Conservation (phyloP, 345 rosid genomes). For the Bruguiera parviflora region DNA sequence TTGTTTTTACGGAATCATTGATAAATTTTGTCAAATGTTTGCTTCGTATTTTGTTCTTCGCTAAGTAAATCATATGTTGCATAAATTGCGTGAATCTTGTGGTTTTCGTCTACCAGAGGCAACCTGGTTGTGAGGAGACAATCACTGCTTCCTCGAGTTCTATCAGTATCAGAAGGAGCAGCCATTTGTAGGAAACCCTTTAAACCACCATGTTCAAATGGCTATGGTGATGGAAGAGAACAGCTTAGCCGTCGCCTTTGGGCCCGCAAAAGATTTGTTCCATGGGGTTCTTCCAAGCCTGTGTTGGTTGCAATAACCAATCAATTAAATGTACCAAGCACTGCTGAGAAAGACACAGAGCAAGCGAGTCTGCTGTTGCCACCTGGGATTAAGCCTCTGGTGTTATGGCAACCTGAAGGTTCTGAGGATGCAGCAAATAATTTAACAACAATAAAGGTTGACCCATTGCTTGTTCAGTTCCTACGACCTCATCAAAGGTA, state of each 20-base stretch:
- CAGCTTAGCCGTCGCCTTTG: slow-evolving; percentile 77
- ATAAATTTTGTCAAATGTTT: too few relatives aligned
- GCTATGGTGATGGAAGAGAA: slow-evolving; percentile 49
- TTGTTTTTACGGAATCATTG: too few relatives aligned
- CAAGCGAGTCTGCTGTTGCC: slow-evolving; percentile 66
- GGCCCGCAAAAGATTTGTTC: slow-evolving; percentile 88
- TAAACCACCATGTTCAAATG: slow-evolving; percentile 73
- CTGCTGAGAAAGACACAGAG: slow-evolving; percentile 34
- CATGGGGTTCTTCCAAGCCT: slow-evolving; percentile 86
- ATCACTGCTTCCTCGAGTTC: slow-evolving; percentile 77
- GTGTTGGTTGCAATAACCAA: slow-evolving; percentile 45
- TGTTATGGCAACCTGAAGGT: slow-evolving; percentile 81
- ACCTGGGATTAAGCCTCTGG: slow-evolving; percentile 76
- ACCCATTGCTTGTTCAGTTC: slow-evolving; percentile 80
- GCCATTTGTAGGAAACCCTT: slow-evolving; percentile 91
- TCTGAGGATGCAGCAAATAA: slow-evolving; percentile 36
- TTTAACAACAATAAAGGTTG: slow-evolving; percentile 54
- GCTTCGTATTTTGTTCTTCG: neutral
- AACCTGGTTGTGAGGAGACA: slow-evolving; percentile 79
- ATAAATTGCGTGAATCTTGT: neutral
- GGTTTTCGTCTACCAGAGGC: slow-evolving; percentile 48
- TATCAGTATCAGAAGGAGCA: slow-evolving; percentile 83
- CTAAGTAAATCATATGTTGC: neutral
- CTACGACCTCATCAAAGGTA: slow-evolving; percentile 99
- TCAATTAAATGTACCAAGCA: slow-evolving; percentile 22